Base-by-base conservation (phyloP, 331 rosid species). In the Arachis monticola region DNA sequence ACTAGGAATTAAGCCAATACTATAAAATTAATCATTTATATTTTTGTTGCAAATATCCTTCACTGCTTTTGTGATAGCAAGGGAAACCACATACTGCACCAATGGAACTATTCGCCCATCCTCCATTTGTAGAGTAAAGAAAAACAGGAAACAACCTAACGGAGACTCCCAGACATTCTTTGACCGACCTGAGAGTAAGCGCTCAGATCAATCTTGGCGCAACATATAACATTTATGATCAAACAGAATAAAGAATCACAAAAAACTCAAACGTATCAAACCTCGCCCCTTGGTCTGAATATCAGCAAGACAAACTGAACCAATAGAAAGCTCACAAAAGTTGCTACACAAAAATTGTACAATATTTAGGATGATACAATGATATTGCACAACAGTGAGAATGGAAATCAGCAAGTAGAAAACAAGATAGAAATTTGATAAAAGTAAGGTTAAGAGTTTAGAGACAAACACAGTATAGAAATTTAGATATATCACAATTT, bases 141-240 rank as follows among this genome's bases (percentile, higher is more conserved):
- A 92, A 85, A 92, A 95, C 87, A 92, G 50, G 52, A 95, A 96
- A 83, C 96, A 88, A 46, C 97, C 99, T 65, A 70, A 79, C 5
- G 96, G 97, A 73, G 99, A 95, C 57, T 92, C 93, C 97, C 97
- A 95, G 60, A 80, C 77, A 86, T 95, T 95, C 89, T 90, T 92
- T 1, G 96, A 87, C 73, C 97, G 90, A 65, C 99, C 99, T 90
- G 82, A 61, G 66, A 72, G 69, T n/a, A 77, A 52, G 13, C 7
- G 47, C 35, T 12, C 64, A 75, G 57, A 35, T 57, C 14, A 63
- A 45, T 63, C 64, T 74, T 12, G 40, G 61, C 64, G 40, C 55
- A 70, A 81, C 64, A 32, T 13, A 76, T 79, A 74, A 61, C 42
- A 14, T n/a, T n/a, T 0, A 73, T 58, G 27, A 40, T 32, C 22